Percentiles rank a stretch among this genome's conserved stretches.
These are phyloP conservation scores for Neohortaea acidophila DNA, from an alignment of 495 filamentous ascomycete species.

Conservation along the genomic window DNA sequence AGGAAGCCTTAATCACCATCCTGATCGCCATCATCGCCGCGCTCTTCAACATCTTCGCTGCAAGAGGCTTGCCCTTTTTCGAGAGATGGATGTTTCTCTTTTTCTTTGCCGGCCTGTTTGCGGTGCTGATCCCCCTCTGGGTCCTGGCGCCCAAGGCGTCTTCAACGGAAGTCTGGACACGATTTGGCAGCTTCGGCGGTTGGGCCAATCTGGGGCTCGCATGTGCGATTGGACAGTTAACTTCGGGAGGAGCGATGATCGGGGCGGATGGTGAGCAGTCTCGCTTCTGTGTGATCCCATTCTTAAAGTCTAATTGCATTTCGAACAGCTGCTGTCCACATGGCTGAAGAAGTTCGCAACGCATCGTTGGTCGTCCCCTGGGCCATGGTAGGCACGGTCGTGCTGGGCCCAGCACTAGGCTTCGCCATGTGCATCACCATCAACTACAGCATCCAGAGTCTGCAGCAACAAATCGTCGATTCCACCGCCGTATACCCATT, in stretches of 20 bases:
- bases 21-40: background rate
- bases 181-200: conserved; percentile 17
- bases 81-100: background rate
- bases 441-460: conserved; percentile 31
- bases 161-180: conserved; percentile 19
- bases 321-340: conserved; percentile 5
- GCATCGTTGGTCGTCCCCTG: conserved; percentile 31
- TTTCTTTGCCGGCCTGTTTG: conserved; percentile 29
- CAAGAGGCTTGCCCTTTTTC: background rate
- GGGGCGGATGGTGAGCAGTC: background rate
- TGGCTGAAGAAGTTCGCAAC: conserved; percentile 33
- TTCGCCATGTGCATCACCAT: conserved; percentile 31
- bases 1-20: conserved; percentile 13
- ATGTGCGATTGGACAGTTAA: conserved; percentile 12
- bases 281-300: background rate
- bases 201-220: conserved; percentile 20
- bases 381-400: conserved; percentile 30
- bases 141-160: conserved; percentile 21
- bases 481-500: conserved; percentile 31
- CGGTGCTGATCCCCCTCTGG: conserved; percentile 32
- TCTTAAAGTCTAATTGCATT: background rate
- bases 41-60: conserved; percentile 15
- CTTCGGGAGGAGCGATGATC: conserved; percentile 1
- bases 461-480: conserved; percentile 26
- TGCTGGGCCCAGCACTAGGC: conserved; percentile 33